phyloP scores from a whole-genome alignment of 441 rosid species.

The Geranium incanum region DNA sequence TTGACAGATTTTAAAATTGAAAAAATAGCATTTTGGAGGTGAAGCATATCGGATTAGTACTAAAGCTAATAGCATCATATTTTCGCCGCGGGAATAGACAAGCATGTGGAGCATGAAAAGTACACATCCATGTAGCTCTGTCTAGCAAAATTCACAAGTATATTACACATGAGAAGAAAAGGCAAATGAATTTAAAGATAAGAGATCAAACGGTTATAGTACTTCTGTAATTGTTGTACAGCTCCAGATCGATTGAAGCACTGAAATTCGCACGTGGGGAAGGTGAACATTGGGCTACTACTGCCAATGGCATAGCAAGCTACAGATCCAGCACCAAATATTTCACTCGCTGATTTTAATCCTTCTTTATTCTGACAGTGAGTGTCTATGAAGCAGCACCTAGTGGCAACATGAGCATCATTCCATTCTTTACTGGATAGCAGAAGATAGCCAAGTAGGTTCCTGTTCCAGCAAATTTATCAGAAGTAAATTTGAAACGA shows the following conservation, averaged over 20 bases:
- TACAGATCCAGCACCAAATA: slow-evolving; percentile 13
- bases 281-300: slow-evolving; percentile 8
- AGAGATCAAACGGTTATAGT: not conserved
- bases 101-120: not conserved
- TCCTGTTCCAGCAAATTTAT: slow-evolving; percentile 46
- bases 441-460: slow-evolving; percentile 67
- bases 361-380: slow-evolving; percentile 8
- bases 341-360: slow-evolving; percentile 8
- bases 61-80: not conserved
- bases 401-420: slow-evolving; percentile 11
- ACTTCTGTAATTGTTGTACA: slow-evolving; percentile 12
- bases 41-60: not conserved
- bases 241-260: slow-evolving; percentile 14
- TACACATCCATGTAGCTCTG: not conserved
- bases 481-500: slow-evolving; percentile 15
- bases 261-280: slow-evolving; percentile 9
- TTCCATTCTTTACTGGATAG: slow-evolving; percentile 10
- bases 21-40: not conserved
- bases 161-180: not conserved
- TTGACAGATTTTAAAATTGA: not conserved
- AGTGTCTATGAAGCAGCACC: slow-evolving; percentile 12
- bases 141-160: not conserved
- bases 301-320: slow-evolving; percentile 14
- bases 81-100: not conserved
- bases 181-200: not conserved